Percentiles rank a stretch among this genome's conserved stretches.
Conservation (phyloP, 2,329 filamentous ascomycete genomes). For the Periconia sp. region DNA sequence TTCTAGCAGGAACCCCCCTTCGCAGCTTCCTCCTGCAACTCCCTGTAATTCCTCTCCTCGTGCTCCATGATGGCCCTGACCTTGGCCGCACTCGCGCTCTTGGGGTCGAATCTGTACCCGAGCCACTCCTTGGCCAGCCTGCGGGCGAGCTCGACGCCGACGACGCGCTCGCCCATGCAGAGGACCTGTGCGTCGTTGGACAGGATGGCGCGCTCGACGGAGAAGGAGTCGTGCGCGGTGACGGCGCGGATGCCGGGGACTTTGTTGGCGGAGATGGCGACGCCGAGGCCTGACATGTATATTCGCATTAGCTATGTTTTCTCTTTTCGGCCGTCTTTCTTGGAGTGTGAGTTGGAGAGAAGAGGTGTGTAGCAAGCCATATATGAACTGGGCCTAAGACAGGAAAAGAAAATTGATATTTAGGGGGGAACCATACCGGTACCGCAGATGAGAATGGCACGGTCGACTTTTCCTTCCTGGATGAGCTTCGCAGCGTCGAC, state of each 20-base stretch:
- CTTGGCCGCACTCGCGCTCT: conserved; percentile 66
- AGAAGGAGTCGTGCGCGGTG: conserved; percentile 86
- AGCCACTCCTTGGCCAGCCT: conserved; percentile 82
- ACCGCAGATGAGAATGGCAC: conserved; percentile 82
- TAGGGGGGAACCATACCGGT: no score
- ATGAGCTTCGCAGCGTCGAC: conserved; percentile 73
- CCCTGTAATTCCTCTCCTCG: conserved; percentile 47
- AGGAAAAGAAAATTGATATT: no score
- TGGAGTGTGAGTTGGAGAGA: no score
- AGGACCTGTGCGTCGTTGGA: conserved; percentile 88
- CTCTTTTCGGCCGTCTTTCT: no score
- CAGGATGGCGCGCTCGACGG: conserved; percentile 78
- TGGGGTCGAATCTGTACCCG: conserved; percentile 78
- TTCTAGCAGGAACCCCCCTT: conserved; percentile 7
- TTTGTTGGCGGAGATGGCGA: conserved; percentile 90
- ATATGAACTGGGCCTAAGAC: no score
- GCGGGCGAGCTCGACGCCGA: conserved; percentile 80
- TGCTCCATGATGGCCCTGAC: conserved; percentile 58
- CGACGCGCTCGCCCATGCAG: conserved; percentile 83
- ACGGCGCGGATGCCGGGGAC: conserved; percentile 84
- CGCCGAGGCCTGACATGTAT: conserved; percentile 85
- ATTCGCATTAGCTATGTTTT: no score
- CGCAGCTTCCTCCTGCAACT: conserved; percentile 13
- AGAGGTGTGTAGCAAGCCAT: no score
- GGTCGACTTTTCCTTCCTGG: conserved; percentile 70